These are phyloP conservation scores for Eustoma russellianum DNA, from an alignment of 257 asterid species.

Conservation along the genomic window DNA sequence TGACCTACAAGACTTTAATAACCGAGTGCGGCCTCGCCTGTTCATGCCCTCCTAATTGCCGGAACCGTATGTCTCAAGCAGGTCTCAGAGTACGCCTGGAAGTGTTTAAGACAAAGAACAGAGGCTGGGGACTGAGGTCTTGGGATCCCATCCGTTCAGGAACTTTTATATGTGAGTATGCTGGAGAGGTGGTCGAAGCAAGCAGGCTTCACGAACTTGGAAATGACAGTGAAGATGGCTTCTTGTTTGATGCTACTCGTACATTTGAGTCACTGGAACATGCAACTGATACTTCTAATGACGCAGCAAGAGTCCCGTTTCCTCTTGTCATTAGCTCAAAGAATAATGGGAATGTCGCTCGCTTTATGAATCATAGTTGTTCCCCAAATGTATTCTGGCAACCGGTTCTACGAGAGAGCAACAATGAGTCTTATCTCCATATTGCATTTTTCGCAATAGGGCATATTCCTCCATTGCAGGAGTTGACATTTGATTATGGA, in stretches of 20 bases:
- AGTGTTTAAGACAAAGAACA: conserved; percentile 73
- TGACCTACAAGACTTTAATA: conserved; percentile 42
- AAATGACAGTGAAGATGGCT: conserved; percentile 36
- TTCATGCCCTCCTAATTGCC: conserved; percentile 64
- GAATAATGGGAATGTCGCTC: conserved; percentile 71
- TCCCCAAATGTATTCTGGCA: conserved; percentile 77
- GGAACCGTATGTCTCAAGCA: conserved; percentile 66
- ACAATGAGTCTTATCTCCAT: conserved; percentile 50
- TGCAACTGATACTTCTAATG: conserved; percentile 26
- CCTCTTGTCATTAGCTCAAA: conserved; percentile 67
- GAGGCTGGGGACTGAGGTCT: conserved; percentile 98
- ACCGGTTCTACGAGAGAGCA: conserved; percentile 65
- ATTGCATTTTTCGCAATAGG: conserved; percentile 75
- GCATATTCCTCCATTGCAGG: conserved; percentile 94
- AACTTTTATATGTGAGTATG: conserved; percentile 81
- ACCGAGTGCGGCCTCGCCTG: conserved; percentile 74
- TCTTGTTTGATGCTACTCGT: conserved; percentile 75
- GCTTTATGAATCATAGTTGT: conserved; percentile 96
- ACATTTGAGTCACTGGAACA: conserved; percentile 47
- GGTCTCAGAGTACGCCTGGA: conserved; percentile 60
- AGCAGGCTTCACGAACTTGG: conserved; percentile 29
- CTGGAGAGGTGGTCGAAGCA: conserved; percentile 60
- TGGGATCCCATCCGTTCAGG: conserved; percentile 94
- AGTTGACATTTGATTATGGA: conserved; percentile 82
- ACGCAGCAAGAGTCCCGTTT: conserved; percentile 39